These are phyloP conservation scores for Aphanocladium album DNA, from an alignment of 2,329 filamentous ascomycete species.

Conservation along the genomic window DNA sequence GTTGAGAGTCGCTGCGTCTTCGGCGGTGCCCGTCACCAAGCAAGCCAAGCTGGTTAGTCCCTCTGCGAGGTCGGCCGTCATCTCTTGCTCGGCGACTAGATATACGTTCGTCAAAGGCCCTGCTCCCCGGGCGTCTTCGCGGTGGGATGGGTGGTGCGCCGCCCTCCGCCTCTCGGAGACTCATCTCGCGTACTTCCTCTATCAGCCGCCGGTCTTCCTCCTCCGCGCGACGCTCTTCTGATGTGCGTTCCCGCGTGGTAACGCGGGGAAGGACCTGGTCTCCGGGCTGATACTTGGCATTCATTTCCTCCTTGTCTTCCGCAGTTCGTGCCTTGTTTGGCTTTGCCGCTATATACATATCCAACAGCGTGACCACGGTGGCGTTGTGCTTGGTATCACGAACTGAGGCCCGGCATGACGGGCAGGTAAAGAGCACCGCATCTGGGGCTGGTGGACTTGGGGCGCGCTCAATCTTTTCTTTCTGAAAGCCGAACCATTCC, in stretches of 20 bases:
- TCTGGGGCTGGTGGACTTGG: constrained; percentile 45
- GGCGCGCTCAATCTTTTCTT: constrained; percentile 49
- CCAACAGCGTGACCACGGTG: constrained; percentile 80
- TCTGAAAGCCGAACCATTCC: constrained; percentile 89
- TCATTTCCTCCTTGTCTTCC: constrained; percentile 72
- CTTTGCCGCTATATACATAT: constrained; percentile 79
- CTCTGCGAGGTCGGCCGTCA: constrained; percentile 29
- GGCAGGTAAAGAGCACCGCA: constrained; percentile 70
- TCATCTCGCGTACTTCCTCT: constrained; percentile 67
- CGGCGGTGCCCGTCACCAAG: constrained; percentile 28
- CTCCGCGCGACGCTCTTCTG: constrained; percentile 50
- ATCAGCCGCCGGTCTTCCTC: constrained; percentile 66
- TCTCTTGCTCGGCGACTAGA: constrained; percentile 28
- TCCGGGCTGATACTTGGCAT: constrained; percentile 70
- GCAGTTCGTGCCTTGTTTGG: constrained; percentile 66
- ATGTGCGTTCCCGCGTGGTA: constrained; percentile 43
- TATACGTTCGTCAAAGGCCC: constrained; percentile 25
- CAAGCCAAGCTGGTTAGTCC: constrained; percentile 33
- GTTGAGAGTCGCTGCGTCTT: constrained; percentile 42
- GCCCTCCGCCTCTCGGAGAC: constrained; percentile 62
- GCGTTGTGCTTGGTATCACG: constrained; percentile 87
- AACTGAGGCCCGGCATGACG: constrained; percentile 82
- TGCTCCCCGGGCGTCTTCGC: not conserved
- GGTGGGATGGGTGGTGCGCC: constrained; percentile 27
- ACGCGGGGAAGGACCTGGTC: constrained; percentile 71